phyloP scores from a whole-genome alignment of 192 early-diverging fungal genomes.

The Paraglomus occultum region DNA sequence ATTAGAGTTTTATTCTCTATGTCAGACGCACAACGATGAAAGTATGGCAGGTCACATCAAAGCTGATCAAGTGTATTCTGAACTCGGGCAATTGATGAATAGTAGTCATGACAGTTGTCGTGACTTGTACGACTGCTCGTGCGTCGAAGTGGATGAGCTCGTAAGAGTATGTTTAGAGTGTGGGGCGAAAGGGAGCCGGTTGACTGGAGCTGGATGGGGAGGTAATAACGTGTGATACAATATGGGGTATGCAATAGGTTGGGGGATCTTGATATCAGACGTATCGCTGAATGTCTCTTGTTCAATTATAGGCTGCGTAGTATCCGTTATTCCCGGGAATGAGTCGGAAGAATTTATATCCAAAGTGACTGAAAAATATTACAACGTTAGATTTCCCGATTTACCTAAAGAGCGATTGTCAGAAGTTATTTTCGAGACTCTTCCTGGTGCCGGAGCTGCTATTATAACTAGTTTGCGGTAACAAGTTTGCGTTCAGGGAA shows the following conservation, averaged over 20 bases:
- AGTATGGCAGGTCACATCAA: constrained; percentile 30
- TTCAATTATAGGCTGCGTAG: constrained; percentile 61
- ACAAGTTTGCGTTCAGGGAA: not conserved
- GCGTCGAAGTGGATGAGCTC: constrained; percentile 81
- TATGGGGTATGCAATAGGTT: constrained; percentile 15
- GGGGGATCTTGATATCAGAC: not conserved
- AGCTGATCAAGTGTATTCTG: constrained; percentile 34
- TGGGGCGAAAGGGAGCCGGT: constrained; percentile 78
- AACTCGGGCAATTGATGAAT: constrained; percentile 88
- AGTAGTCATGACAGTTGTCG: constrained; percentile 81
- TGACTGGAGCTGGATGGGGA: constrained; percentile 96
- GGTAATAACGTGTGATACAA: constrained; percentile 41
- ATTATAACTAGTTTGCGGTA: constrained; percentile 33
- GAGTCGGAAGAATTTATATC: constrained; percentile 56
- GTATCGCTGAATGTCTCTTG: not conserved
- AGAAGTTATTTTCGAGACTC: constrained; percentile 51
- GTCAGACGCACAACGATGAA: constrained; percentile 35
- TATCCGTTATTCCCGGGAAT: constrained; percentile 65
- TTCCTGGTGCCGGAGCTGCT: constrained; percentile 41
- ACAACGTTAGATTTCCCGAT: constrained; percentile 43
- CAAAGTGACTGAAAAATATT: constrained; percentile 64
- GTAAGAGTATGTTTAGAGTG: constrained; percentile 56
- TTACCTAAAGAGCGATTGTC: constrained; percentile 42
- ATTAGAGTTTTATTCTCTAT: constrained; percentile 63
- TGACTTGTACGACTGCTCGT: constrained; percentile 79